Evolutionary conservation across 805 yeast species (phyloP), one percentile per base, ranked within the genome.

Genomic region (Vanderwaltozyma yarrowii): DNA sequence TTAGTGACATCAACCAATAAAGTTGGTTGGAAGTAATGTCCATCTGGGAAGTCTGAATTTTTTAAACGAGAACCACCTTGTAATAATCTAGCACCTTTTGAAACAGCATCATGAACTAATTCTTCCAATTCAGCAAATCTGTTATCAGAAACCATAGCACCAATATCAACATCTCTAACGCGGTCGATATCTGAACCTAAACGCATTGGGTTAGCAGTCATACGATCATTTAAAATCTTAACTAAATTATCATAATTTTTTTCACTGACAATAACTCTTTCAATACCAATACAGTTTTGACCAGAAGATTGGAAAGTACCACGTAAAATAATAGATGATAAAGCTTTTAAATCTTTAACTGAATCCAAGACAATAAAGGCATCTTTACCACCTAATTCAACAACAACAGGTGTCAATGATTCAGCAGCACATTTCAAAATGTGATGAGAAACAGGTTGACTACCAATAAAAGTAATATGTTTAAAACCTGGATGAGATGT

Each of bases 251-350:
- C 79, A 61, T 92, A 88, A 20, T 76, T 74, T 30, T 66, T 65
- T 5, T 81, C 82, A 32, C 85, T 69, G 27, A 88, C 86, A 45
- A 92, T 80, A 6, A 92, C 94, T 41, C 98, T 71, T 64, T 92
- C 99, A 38, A 92, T 83, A 28, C 99, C 97, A 52, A 92, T 92
- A 65, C 99, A 92, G 58, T 92, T 92, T 63, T 92, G 99, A 11
- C 99, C 99, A 0, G 95, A 83, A 38, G 95, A 82, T 64, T 92
- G 99, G 66, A 89, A 92, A 0, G 95, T 80, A 26, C 98, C 99
- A 54, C 99, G 72, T 80, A 92, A 72, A 29, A 92, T 71, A 19
- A 87, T 77, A 13, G 95, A 84, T 0, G 95, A 78, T 30, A 80
- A 64, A 4, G 70, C 62, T 8, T 68, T 60, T 30, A 73, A 46